Evolutionary conservation across 768 basidiomycete species (phyloP), one percentile per base, ranked within the genome.

Genomic region (Suillus plorans): DNA sequence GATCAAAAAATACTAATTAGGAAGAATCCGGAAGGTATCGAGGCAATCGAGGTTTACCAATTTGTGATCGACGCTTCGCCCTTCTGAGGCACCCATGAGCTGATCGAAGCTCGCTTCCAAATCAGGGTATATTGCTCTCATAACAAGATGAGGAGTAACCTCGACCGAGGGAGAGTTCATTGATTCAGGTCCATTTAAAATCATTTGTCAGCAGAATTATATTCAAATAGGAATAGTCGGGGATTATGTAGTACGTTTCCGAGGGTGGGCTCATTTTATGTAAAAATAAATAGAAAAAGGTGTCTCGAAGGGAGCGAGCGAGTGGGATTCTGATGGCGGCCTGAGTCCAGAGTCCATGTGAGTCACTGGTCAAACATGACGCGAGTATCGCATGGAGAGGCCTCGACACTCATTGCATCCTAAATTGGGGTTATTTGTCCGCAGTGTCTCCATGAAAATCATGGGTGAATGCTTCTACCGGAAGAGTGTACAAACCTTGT

Each of bases 21-120:
- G 31, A 31, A 31, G 41, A 57, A 64, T 60, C 61, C 66, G 68
- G 64, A 63, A 53, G 47, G 47, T 67, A 60, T 64, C 63, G 60
- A 57, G 66, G 63, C 36, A 64, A 65, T 62, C 66, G 68, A 67
- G 68, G 68, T 52, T 59, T 52, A 57, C 44, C 14, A 56, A 62
- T 52, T 36, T 25, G 61, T 68, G 68, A 68, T 68, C 68, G 68
- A 68, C 68, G 60, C 47, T 62, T 60, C 58, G 59, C 57, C 2
- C 67, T 66, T 68, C 67, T 67, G 63, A 68, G 68, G 68, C 66
- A 67, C 68, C 58, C 65, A 63, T 66, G 67, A 68, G 62, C 65
- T 63, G 61, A 68, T 68, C 66, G 66, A 68, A 62, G 68, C 63
- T 31, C 36, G 34, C 37, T 8, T 60, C 65, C 67, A 41, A 59